Evolutionary conservation across 257 asterid species (phyloP).

Genomic region (Fraxinus cuspidata): DNA sequence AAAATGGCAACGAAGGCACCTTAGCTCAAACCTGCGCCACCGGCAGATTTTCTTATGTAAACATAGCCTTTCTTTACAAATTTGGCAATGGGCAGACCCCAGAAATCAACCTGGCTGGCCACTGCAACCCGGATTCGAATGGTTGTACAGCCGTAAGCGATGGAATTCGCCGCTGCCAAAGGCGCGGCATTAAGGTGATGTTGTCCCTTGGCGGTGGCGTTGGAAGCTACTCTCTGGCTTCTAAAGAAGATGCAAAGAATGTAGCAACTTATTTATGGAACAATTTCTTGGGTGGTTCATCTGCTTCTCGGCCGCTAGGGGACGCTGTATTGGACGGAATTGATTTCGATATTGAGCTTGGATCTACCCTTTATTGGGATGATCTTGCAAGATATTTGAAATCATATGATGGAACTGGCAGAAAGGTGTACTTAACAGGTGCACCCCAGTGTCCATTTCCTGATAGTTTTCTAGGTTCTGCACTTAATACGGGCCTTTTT

Average conservation of each 20-base stretch:
- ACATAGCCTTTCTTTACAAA: slow-evolving; percentile 59
- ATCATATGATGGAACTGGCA: slow-evolving; percentile 20
- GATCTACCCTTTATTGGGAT: slow-evolving; percentile 47
- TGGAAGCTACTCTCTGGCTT: slow-evolving; percentile 61
- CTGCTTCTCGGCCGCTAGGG: slow-evolving; percentile 58
- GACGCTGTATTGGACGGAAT: slow-evolving; percentile 63
- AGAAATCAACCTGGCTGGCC: slow-evolving; percentile 74
- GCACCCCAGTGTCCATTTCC: slow-evolving; percentile 90
- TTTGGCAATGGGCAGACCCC: slow-evolving; percentile 72
- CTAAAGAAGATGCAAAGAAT: slow-evolving; percentile 48
- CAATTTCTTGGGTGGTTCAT: slow-evolving; percentile 57
- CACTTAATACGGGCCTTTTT: slow-evolving; percentile 51
- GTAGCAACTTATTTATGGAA: slow-evolving; percentile 57
- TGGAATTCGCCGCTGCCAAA: slow-evolving; percentile 51
- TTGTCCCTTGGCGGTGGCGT: slow-evolving; percentile 42
- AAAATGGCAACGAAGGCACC: slow-evolving; percentile 70
- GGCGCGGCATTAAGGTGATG: background rate
- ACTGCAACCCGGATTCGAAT: slow-evolving; percentile 44
- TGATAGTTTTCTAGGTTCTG: slow-evolving; percentile 44
- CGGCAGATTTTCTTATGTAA: slow-evolving; percentile 51
- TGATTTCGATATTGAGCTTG: slow-evolving; percentile 66
- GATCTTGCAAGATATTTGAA: slow-evolving; percentile 49
- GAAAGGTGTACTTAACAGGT: slow-evolving; percentile 48
- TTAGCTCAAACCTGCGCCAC: slow-evolving; percentile 72
- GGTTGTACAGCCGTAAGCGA: slow-evolving; percentile 45